Base-by-base conservation (phyloP, 2,329 filamentous ascomycete genomes). In the Didymella lethalis region DNA sequence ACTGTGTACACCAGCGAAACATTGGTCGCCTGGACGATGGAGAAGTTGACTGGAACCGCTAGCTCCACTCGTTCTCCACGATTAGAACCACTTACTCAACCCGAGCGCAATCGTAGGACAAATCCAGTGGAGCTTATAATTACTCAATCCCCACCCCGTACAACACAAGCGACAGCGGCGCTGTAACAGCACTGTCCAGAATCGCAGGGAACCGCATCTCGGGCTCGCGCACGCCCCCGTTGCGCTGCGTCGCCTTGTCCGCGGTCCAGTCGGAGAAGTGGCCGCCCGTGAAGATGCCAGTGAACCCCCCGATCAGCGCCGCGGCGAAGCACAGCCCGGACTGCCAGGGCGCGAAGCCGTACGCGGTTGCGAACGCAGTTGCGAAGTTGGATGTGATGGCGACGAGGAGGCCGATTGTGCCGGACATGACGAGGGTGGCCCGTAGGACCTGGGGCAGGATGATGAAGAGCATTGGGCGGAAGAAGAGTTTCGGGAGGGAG, bases 1-100 rank as follows among this genome's bases (percentile, higher is more conserved):
- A 87, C 85, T 5, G 81, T 80, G 66, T 87, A 87, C 4, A 86
- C 84, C 2, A 87, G 75, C 7, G 78, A 64, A 85, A 36, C 1
- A 5, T 36, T 36, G 34, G 34, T 36, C 14, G 34, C 34, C n/a
- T 36, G 34, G 11, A 36, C 34, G 14, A 36, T 36, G 34, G 34
- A 36, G 14, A 36, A 36, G 14, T 36, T 36, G 34, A 36, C 34
- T 36, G 16, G 2, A 2, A 4, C n/a, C n/a, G 34, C n/a, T 36
- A 36, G 34, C 34, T 8, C n/a, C n/a, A 1, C 6, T 36, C 14
- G 14, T 2, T n/a, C n/a, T 14, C 16, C 11, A 2, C n/a, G 34
- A 8, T 18, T 10, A 36, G 14, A 36, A 36, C 7, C 6, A 36
- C 34, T n/a, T 36, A 36, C 34, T 36, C 34, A 36, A 18, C 5